phyloP scores from a whole-genome alignment of 495 filamentous ascomycete genomes.

The Patellaria atrata region DNA sequence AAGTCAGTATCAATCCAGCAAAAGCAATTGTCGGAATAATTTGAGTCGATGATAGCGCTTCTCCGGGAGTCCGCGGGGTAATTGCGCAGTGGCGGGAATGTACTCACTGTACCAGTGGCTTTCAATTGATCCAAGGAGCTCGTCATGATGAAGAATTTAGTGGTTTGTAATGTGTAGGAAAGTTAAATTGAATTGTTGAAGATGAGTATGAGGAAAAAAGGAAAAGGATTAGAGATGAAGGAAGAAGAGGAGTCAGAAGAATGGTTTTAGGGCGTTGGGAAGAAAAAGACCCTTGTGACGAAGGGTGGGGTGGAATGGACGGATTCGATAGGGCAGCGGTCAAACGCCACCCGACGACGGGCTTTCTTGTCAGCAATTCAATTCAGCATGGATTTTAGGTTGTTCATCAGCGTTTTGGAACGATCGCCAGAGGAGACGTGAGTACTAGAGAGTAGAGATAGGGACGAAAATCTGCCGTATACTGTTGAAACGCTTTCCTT shows the following conservation, averaged over 20 bases:
- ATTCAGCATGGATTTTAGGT: too few species aligned
- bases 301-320: background rate
- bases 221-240: background rate
- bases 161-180: background rate
- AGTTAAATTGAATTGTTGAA: too few species aligned
- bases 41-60: slow-evolving; percentile 2
- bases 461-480: too few species aligned
- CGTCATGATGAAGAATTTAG: slow-evolving; percentile 41
- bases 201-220: background rate
- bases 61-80: slow-evolving; percentile 12
- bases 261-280: slow-evolving; percentile 7
- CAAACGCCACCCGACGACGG: too few species aligned
- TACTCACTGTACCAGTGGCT: slow-evolving; percentile 81
- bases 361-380: too few species aligned
- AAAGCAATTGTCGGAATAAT: slow-evolving; percentile 2
- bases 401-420: too few species aligned
- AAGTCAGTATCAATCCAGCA: background rate
- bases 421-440: too few species aligned
- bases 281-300: slow-evolving; percentile 4
- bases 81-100: slow-evolving; percentile 22
- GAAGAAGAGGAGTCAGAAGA: slow-evolving; percentile 21
- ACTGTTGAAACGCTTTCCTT: too few species aligned
- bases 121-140: slow-evolving; percentile 92
- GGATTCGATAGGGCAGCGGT: too few species aligned
- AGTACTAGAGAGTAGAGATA: too few species aligned